phyloP scores from a whole-genome alignment of 768 basidiomycete species.

The Tubosaeta sp. region DNA sequence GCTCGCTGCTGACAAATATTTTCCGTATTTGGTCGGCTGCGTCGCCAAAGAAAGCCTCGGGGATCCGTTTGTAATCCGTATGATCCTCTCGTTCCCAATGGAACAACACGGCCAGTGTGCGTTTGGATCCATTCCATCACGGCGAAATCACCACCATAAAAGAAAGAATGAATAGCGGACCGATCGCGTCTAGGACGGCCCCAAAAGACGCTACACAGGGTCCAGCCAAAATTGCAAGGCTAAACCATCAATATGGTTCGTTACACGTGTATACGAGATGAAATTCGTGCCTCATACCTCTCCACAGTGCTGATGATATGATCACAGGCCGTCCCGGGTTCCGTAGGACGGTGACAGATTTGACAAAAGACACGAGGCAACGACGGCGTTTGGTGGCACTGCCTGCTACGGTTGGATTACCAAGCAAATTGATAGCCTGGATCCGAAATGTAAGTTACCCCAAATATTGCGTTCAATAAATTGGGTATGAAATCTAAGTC shows the following conservation, averaged over 20 bases:
- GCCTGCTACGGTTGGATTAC: conserved; percentile 5
- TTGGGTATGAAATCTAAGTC: neutral
- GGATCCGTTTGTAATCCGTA: conserved; percentile 12
- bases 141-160: conserved; percentile 2
- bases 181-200: neutral
- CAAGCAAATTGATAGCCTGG: conserved; percentile 10
- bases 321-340: conserved; percentile 8
- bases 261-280: conserved; percentile 20
- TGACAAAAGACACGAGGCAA: conserved; percentile 28
- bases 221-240: conserved; percentile 5
- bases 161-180: neutral
- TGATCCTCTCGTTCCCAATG: conserved; percentile 20
- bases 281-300: conserved; percentile 16
- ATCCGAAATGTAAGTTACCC: conserved; percentile 11
- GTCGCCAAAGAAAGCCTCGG: conserved; percentile 17
- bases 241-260: conserved; percentile 10
- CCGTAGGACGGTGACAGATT: conserved; percentile 14
- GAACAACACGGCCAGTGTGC: conserved; percentile 10
- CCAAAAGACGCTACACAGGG: neutral
- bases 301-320: conserved; percentile 10
- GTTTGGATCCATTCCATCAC: conserved; percentile 11
- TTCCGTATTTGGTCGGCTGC: conserved; percentile 18
- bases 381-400: conserved; percentile 8
- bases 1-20: conserved; percentile 25
- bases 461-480: neutral